Conservation (phyloP, 192 early-diverging fungal species). For the Coemansia asiatica region DNA sequence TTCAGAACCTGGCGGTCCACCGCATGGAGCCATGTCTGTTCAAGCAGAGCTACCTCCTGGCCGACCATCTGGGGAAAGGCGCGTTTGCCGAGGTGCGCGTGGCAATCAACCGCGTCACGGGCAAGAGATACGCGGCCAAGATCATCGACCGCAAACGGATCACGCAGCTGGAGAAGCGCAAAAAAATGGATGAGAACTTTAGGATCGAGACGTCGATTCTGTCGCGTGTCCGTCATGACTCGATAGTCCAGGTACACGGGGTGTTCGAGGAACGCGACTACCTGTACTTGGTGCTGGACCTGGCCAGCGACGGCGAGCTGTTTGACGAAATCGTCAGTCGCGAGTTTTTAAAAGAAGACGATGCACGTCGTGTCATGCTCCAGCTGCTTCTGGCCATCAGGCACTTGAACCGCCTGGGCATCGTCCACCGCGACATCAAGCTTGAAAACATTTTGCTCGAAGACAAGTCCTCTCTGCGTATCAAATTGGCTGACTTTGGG, state of each 20-base stretch:
- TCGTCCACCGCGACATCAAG: conserved; percentile 80
- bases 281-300: conserved; percentile 56
- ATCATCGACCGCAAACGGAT: conserved; percentile 67
- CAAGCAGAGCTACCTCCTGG: conserved; percentile 48
- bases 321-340: conserved; percentile 88
- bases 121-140: conserved; percentile 70
- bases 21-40: conserved; percentile 45
- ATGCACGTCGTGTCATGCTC: conserved; percentile 74
- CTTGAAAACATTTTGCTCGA: conserved; percentile 78
- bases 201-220: conserved; percentile 51
- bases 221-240: conserved; percentile 50
- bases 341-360: conserved; percentile 71
- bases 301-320: conserved; percentile 83
- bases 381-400: conserved; percentile 78
- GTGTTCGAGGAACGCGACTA: conserved; percentile 53
- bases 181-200: conserved; percentile 52
- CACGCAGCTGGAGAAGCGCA: conserved; percentile 34
- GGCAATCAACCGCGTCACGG: conserved; percentile 64
- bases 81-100: conserved; percentile 70
- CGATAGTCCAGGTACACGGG: conserved; percentile 50
- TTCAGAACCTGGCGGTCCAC: conserved; percentile 47
- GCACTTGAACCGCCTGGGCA: conserved; percentile 65
- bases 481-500: conserved; percentile 97
- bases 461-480: conserved; percentile 55
- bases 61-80: conserved; percentile 47